Base-by-base conservation (phyloP, 495 filamentous ascomycete species). In the Trichoderma orchidacearum region DNA sequence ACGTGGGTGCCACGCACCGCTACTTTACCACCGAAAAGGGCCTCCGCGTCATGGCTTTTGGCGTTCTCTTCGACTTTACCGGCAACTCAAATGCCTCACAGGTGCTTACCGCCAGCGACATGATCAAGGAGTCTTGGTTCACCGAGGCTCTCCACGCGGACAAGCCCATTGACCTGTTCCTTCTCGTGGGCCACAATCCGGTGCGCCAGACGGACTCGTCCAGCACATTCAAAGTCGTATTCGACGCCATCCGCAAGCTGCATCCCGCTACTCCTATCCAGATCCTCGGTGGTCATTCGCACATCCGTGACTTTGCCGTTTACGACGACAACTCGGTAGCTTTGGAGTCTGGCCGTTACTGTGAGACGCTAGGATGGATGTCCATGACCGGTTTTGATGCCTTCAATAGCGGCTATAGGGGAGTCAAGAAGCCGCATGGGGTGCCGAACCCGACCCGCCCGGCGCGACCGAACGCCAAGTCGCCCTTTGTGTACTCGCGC, bases 291-390 rank as follows among this genome's bases (percentile, higher is more conserved):
- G 89, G 89, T 2, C 89, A 95, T 64, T 79, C 77, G 51, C 89
- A 95, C 66, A 85, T 91, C 56, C 79, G 89, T 28, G 87, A 95
- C 61, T 93, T 85, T 68, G 78, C 72, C 21, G 77, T 80, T 51
- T 90, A 83, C 61, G 89, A 93, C 60, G 68, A 74, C 52, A 85
- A 81, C 59, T 82, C 85, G 3, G 83, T 80, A 48, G 86, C 79
- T 2, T 70, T 93, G 18, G 87, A 89, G 51, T 90, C 87, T 56
- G 89, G 89, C 31, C 80, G 88, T 12, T 95, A 90, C 67, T 89
- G 91, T 76, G 89, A 95, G 69, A 92, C 89, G 30, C 77, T 91
- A 21, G 89, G 89, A 6, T 93, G 89, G 72, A 75, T 88, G 70
- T 90, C 86, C 8, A 87, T 95, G 63, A 75, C 75, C 35, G 88